Evolutionary conservation across 345 rosid species (phyloP), one percentile per base, ranked within the genome.

Genomic region (Atalantia buxifolia): DNA sequence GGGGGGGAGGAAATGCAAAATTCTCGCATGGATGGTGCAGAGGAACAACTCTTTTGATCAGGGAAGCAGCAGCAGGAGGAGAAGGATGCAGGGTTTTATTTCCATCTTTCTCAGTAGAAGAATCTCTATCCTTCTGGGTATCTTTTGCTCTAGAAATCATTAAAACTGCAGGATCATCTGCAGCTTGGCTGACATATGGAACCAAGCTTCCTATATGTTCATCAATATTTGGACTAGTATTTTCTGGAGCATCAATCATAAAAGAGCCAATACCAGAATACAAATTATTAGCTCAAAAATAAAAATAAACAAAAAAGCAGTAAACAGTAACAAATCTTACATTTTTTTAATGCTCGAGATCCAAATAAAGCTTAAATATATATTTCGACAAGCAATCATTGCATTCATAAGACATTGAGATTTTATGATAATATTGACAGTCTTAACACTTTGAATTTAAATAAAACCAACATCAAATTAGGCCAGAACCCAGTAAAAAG

Each of bases 1-100:
- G 95, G 24, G 98, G 98, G 80, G 97, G 97, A 83, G 98, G 97
- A 72, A 90, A 84, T 19, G 93, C 71, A 83, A 95, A 92, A 53
- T 86, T 89, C 65, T 81, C 72, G 45, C 98, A 95, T 2, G 88
- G 94, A 87, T 93, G 98, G 72, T 45, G 75, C 6, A 66, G 80
- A 69, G 78, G 38, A 56, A 55, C 12, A 31, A 45, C 40, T 24
- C 45, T 75, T 30, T 81, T 66, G 56, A n/a, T 21, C 59, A 61
- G 61, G 33, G 50, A 45, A 45, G 16, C 50, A 45, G 50, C 50
- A 13, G 64, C 27, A 53, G 63, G 80, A 48, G 36, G 69, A 81
- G 83, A 81, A 81, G 87, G 77, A 82, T 60, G 81, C 81, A 62
- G 78, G 60, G 75, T 72, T 74, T 45, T 80, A 48, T 77, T 82